Conservation (phyloP, 306 rosid species). For the Citrullus mucosospermus region DNA sequence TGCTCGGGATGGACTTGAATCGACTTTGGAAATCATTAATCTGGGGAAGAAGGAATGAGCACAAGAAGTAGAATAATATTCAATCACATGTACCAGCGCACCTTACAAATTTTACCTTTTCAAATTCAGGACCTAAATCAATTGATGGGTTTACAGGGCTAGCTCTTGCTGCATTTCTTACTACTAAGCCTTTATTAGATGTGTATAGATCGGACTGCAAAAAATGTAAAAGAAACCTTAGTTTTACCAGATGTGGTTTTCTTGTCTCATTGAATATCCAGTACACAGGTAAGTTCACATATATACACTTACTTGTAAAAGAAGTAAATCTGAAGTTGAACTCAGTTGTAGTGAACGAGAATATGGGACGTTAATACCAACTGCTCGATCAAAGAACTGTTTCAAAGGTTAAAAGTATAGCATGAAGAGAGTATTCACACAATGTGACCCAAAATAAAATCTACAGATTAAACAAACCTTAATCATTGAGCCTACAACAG, state of each 20-base stretch:
- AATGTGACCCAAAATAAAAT: neutral
- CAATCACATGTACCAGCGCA: neutral
- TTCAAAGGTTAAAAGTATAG: conserved; percentile 7
- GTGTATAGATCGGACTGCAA: conserved; percentile 64
- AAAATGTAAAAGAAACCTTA: neutral
- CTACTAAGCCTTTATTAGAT: conserved; percentile 34
- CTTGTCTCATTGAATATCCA: neutral
- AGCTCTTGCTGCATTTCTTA: conserved; percentile 49
- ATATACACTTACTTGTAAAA: conserved; percentile 36
- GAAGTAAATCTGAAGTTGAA: conserved; percentile 49
- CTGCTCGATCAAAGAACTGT: conserved; percentile 41
- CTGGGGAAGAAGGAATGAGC: conserved; percentile 29
- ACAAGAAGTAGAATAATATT: neutral
- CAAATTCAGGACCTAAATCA: conserved; percentile 65
- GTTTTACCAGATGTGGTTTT: conserved; percentile 1
- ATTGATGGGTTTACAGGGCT: conserved; percentile 45
- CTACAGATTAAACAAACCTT: conserved; percentile 23
- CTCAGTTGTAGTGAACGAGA: conserved; percentile 41
- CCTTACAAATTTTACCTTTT: conserved; percentile 33
- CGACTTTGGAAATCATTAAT: conserved; percentile 46
- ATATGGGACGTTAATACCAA: conserved; percentile 47
- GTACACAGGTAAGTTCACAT: neutral
- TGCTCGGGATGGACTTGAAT: conserved; percentile 53
- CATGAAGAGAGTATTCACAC: neutral
- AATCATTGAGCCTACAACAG: conserved; percentile 31